These are phyloP conservation scores for Rhizopogon vesiculosus DNA, from an alignment of 768 basidiomycete genomes.

Conservation along the genomic window DNA sequence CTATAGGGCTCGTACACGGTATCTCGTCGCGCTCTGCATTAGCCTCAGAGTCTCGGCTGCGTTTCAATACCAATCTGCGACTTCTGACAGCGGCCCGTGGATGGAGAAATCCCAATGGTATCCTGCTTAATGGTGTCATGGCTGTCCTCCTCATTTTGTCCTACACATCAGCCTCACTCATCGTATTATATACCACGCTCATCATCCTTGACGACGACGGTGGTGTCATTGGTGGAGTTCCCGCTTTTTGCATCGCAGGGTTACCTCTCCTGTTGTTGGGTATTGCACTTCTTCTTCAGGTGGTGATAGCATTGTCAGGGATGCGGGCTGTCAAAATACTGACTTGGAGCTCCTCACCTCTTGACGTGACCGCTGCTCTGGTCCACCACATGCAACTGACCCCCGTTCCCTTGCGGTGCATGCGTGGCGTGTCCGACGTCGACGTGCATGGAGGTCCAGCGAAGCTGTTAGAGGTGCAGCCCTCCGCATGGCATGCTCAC, in stretches of 20 bases:
- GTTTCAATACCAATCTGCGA: conserved; percentile 14
- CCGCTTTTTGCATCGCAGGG: conserved; percentile 1
- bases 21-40: too few species aligned
- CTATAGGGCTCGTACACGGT: conserved; percentile 14
- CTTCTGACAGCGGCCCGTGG: conserved; percentile 17
- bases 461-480: conserved; percentile 11
- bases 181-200: conserved; percentile 6
- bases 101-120: conserved; percentile 17
- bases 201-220: too few species aligned
- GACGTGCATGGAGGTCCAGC: conserved; percentile 5
- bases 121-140: conserved; percentile 16
- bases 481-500: conserved; percentile 19
- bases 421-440: conserved; percentile 17
- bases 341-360: conserved; percentile 28
- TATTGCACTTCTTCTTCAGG: conserved; percentile 16
- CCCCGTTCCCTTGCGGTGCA: conserved; percentile 17
- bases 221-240: too few species aligned
- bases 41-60: too few species aligned
- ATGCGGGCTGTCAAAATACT: conserved; percentile 16
- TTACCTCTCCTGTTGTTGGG: conserved; percentile 25
- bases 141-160: conserved; percentile 23
- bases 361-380: conserved; percentile 25
- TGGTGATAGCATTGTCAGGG: conserved; percentile 17
- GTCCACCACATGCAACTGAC: conserved; percentile 13
- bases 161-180: conserved; percentile 23